Percentiles rank a stretch among this genome's conserved stretches.
These are phyloP conservation scores for Micractinium conductrix DNA, from an alignment of 139 green algal genomes.

Conservation along the genomic window DNA sequence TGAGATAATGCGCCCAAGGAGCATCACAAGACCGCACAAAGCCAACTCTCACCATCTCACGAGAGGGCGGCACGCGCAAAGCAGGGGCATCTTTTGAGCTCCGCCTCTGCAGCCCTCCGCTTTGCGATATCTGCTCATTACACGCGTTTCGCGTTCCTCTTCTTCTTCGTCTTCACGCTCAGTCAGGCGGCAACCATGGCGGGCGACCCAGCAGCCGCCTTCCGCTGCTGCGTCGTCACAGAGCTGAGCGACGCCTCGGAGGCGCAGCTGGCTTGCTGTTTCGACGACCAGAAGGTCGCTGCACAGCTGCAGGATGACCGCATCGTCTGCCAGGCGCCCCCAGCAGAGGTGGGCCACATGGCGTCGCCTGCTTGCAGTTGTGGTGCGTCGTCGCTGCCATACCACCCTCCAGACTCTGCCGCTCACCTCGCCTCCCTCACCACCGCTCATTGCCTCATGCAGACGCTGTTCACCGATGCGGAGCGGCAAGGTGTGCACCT, in stretches of 20 bases:
- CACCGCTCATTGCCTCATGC: background rate
- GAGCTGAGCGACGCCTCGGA: background rate
- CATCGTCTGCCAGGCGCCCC: background rate
- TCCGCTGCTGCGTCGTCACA: background rate
- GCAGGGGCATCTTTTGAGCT: background rate
- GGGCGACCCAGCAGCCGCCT: background rate
- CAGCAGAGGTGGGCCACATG: background rate
- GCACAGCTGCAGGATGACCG: background rate
- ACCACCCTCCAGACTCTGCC: background rate
- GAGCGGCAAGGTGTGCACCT: constrained; percentile 33
- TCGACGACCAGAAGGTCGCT: background rate
- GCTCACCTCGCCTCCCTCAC: background rate
- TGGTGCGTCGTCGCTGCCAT: background rate
- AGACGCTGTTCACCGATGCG: constrained; percentile 2
- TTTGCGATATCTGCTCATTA: no score
- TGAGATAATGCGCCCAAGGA: no score
- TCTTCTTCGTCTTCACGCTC: no score
- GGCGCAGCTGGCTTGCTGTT: background rate
- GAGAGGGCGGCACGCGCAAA: background rate
- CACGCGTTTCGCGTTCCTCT: no score
- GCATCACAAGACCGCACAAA: no score
- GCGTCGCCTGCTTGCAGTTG: background rate
- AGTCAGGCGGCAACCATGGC: background rate
- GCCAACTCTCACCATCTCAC: background rate
- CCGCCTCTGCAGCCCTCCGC: no score